Evolutionary conservation across 2,329 filamentous ascomycete species (phyloP), one percentile per base, ranked within the genome.

Genomic region (Shiraia sp.): DNA sequence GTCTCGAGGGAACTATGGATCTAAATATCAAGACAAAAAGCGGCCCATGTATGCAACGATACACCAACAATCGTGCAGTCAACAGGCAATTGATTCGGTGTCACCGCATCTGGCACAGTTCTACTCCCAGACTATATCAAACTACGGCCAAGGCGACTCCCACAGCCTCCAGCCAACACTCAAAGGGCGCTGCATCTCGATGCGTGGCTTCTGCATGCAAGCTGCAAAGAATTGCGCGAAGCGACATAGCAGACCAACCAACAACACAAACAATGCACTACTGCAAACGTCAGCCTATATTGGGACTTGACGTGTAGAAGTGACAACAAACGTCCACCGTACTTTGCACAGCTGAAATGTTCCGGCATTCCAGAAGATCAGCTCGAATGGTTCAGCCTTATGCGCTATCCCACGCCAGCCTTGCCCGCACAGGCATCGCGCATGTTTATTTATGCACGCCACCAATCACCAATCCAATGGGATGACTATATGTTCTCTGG

Each of bases 341-440:
- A 4, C 14, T 26, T 26, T 16, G 22, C 14, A 36, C 8, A 37
- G 34, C 34, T 37, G 34, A 37, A 25, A 17, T 37, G 25, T 16
- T 29, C 28, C 34, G 29, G 16, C 32, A 24, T n/a, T 19, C 29
- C 14, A 33, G 22, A 22, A n/a, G 13, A 15, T 37, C 25, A 37
- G 34, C 34, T 29, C 15, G 16, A 22, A 12, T 15, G 14, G 13
- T 23, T 37, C 34, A 31, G 36, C 23, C 15, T 23, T 27, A 34
- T n/a, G 10, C 16, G 15, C 35, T 25, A 15, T 31, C n/a, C 19
- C 24, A 5, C 16, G 25, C 10, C 23, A 6, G 25, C 13, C 24
- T 37, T 37, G 16, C 34, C 34, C 4, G 14, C 14, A 22, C 10
- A 5, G 34, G 34, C 6, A 37, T 29, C 15, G 27, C 34, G 13